Evolutionary conservation across 148 eudicot genomes (phyloP), one percentile per base, ranked within the genome.

Genomic region (Vaccinium darrowii): DNA sequence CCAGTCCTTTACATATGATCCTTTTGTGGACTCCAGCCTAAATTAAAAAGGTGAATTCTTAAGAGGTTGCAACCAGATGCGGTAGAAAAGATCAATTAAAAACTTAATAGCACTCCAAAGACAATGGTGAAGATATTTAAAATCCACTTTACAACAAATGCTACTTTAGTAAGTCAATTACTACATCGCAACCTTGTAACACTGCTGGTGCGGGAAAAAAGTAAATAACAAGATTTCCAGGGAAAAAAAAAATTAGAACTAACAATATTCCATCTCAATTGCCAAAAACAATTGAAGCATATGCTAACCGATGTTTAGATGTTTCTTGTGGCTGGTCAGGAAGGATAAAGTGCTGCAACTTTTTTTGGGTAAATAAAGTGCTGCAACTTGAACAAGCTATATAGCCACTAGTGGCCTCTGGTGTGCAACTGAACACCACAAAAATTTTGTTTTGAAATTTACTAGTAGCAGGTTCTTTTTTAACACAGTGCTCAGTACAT

Each of bases 11-110:
- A 88, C 93, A 90, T 95, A 97, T 79, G 97, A 60, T 71, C 99
- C 98, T 90, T 97, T 97, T 36, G 89, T 90, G 57, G 99, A 87
- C 27, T 97, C 99, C 90, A 87, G 36, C 83, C 99, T 97, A 88
- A 69, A 80, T 81, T 76, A 78, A 74, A 58, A 65, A 74, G 30
- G 57, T 14, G 54, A 76, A 25, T 15, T 51, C n/a, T 39, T 39
- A 62, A 78, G 63, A 52, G 47, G 65, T 79, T 71, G 73, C 82
- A 43, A 36, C 81, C 13, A 62, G 18, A 76, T 60, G 60, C 47
- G n/a, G 49, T 76, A 2, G 39, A 77, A 84, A 43, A 11, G 23
- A 57, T 25, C 47, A 43, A 43, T 43, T 43, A 33, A 33, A 33
- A 33, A 33, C 36, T 33, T 33, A 43, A 43, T 33, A 36, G 18